Percentiles rank a stretch among this genome's conserved stretches.
Conservation (phyloP, 768 basidiomycete species). For the Pseudohyphozyma bogoriensis region DNA sequence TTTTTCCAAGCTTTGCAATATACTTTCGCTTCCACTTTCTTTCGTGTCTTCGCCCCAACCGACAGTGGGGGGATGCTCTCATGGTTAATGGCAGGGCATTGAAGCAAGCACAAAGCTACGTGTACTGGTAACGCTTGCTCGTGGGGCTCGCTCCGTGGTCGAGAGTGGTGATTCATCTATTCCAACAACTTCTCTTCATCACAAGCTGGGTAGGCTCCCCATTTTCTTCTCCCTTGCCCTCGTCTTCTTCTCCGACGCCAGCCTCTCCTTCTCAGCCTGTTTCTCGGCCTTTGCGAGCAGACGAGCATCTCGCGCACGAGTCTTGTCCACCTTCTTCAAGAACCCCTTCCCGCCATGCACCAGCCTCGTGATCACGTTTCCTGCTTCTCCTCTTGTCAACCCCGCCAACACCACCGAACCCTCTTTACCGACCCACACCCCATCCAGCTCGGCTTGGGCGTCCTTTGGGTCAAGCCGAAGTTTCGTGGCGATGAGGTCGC, state of each 20-base stretch:
- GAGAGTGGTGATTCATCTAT: too few species aligned
- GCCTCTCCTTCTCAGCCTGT: neutral
- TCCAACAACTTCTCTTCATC: too few species aligned
- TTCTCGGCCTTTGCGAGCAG: neutral
- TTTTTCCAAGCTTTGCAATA: too few species aligned
- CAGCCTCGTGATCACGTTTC: conserved; percentile 63
- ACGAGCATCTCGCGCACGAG: neutral
- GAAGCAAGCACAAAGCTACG: too few species aligned
- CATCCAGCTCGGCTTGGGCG: conserved; percentile 4
- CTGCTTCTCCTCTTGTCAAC: conserved; percentile 69
- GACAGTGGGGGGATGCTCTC: too few species aligned
- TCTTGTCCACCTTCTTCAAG: neutral
- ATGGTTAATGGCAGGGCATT: too few species aligned
- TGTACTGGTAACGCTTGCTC: too few species aligned
- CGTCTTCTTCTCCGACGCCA: neutral
- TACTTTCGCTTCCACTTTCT: too few species aligned
- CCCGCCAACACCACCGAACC: conserved; percentile 34
- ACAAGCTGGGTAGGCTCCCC: neutral
- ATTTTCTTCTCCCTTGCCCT: neutral
- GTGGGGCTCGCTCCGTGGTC: too few species aligned
- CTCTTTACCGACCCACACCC: conserved; percentile 32
- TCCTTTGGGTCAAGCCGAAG: neutral
- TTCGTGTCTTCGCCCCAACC: too few species aligned
- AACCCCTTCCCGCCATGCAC: conserved; percentile 52
- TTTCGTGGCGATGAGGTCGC: neutral